Conservation (phyloP, 345 rosid genomes). For the Nephelium lappaceum region DNA sequence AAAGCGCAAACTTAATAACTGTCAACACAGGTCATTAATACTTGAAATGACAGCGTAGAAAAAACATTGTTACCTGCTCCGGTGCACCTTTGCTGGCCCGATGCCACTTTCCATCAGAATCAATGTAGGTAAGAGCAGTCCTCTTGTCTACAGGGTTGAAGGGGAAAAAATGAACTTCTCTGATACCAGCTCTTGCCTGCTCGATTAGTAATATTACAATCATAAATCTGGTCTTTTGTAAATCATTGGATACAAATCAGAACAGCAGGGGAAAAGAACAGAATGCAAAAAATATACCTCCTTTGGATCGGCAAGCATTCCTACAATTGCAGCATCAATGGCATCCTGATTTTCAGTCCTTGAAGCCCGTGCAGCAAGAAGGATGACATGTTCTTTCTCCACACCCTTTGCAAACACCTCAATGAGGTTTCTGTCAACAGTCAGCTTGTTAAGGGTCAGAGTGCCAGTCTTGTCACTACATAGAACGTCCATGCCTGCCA, state of each 20-base stretch:
- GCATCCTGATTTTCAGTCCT: conserved; percentile 91
- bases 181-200: conserved; percentile 80
- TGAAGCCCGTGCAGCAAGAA: conserved; percentile 91
- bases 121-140: conserved; percentile 86
- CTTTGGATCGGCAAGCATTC: conserved; percentile 96
- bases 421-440: conserved; percentile 69
- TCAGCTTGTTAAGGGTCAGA: conserved; percentile 77
- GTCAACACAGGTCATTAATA: neutral
- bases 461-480: conserved; percentile 97
- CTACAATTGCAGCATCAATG: conserved; percentile 89
- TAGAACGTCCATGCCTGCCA: conserved; percentile 97
- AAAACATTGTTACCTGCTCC: conserved; percentile 60
- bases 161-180: conserved; percentile 84
- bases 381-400: conserved; percentile 68
- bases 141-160: conserved; percentile 94
- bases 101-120: conserved; percentile 74
- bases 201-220: conserved; percentile 1
- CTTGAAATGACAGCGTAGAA: neutral
- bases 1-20: conserved; percentile 12
- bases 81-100: conserved; percentile 96
- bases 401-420: conserved; percentile 80
- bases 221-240: neutral
- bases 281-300: conserved; percentile 47
- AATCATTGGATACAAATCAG: conserved; percentile 12
- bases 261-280: neutral